Evolutionary conservation across 208 protist species (phyloP).

Genomic region (Porcisia deanei): DNA sequence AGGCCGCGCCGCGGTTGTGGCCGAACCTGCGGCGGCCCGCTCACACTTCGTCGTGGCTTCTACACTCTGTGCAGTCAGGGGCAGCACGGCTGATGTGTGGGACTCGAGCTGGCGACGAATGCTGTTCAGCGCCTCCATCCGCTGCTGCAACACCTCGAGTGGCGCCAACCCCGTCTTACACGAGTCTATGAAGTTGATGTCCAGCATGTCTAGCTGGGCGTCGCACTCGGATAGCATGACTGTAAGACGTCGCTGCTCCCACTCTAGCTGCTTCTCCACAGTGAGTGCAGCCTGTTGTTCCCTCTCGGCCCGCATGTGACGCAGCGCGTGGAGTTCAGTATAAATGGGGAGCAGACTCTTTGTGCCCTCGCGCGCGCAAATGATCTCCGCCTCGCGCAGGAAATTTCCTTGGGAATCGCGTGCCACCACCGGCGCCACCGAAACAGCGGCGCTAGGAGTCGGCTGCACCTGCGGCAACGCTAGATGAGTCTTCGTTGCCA

Average conservation of each 20-base stretch:
- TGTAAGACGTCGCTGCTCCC: slow-evolving; percentile 28
- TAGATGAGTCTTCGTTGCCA: neutral
- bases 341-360: slow-evolving; percentile 52
- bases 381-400: slow-evolving; percentile 39
- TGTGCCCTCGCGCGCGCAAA: slow-evolving; percentile 45
- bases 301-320: slow-evolving; percentile 17
- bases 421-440: neutral
- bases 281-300: slow-evolving; percentile 22
- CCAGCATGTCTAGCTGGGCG: slow-evolving; percentile 23
- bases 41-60: neutral
- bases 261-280: slow-evolving; percentile 28
- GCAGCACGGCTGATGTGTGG: neutral
- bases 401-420: neutral
- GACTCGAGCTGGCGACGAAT: slow-evolving; percentile 15
- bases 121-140: slow-evolving; percentile 12
- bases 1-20: neutral
- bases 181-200: slow-evolving; percentile 21
- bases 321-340: slow-evolving; percentile 51
- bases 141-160: slow-evolving; percentile 25
- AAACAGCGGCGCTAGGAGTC: neutral
- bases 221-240: slow-evolving; percentile 32
- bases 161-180: slow-evolving; percentile 10
- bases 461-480: neutral
- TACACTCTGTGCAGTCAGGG: neutral
- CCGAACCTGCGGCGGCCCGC: neutral